Base-by-base conservation (phyloP, 2,329 filamentous ascomycete species). In the Trichoderma koningiopsis region DNA sequence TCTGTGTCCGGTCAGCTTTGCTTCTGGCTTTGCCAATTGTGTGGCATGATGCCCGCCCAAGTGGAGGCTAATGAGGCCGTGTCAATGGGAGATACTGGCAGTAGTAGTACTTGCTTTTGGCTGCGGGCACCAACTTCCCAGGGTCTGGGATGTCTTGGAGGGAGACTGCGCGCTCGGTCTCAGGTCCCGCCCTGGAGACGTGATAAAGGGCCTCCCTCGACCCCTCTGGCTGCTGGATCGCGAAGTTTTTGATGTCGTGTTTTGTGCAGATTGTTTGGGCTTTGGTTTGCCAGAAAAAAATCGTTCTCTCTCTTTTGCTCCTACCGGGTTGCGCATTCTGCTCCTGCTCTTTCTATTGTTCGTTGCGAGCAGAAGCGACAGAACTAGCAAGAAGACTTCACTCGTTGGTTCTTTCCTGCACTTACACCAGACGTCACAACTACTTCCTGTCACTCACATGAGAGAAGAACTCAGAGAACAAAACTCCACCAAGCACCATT, bases 191-290 rank as follows among this genome's bases (percentile, higher is more conserved):
- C 68, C 68, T 52, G 49, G 52, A 49, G 33, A 52, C 57, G 37
- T 49, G 40, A 62, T 70, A 61, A 70, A 66, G 37, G 61, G 63
- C 68, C 66, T 68, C 68, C 68, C 68, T 70, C 57, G 33, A 52
- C 47, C 57, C 62, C 68, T 63, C 52, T 56, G 49, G 61, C 24
- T 31, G 33, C 27, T 47, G 24, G 58, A 4, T 24, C 14, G 10
- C 22, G 58, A 19, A 27, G 19, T 31, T 56, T 31, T 52, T 22
- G 47, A 49, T 13, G 47, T 4, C 10, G 47, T 49, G 47, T 24
- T 27, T 53, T 33, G 11, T 55, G 22, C 29, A 29, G 56, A 11
- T 52, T 67, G 63, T 19, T 60, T 61, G 47, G 22, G 16, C n/a
- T 60, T 35, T 49, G 35, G 33, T 4, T 10, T 27, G 49, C 10